Base-by-base conservation (phyloP, 2,329 filamentous ascomycete species). In the Hymenoscyphus linearis region DNA sequence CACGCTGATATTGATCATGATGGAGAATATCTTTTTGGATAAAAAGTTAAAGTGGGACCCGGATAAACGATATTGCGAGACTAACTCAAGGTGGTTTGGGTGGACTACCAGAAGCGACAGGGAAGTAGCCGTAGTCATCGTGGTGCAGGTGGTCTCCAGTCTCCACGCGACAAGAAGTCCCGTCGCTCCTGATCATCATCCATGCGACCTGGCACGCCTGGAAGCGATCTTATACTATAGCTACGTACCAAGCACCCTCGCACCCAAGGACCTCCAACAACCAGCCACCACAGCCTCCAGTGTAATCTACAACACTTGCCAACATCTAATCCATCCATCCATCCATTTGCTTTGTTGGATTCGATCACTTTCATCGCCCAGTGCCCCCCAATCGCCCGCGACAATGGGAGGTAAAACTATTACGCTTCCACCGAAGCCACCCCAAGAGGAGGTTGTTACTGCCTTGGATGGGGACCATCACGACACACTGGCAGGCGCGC, bases 341-440 rank as follows among this genome's bases (percentile, higher is more conserved):
- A 12, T 25, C 12, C 44, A 50, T 50, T 13, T 50, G 13, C 9
- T 13, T 22, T 18, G 44, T 22, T 50, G 10, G 18, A 25, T 22
- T 50, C 10, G 4, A 31, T 31, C 31, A 31, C 31, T 31, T 4
- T 9, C 31, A 31, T 4, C 31, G 10, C 6, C 10, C 10, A 31
- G 31, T 31, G 31, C 31, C 31, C 31, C 31, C 6, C 31, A 9
- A 31, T 31, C 10, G 31, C 10, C 31, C 18, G 44, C 18, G 37
- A 52, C 25, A 22, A 57, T 57, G 55, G 55, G 55, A 44, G 55
- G 55, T n/a, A 57, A 57, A 25, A 50, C 55, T 9, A 50, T 57
- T 37, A 16, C 12, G 16, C 37, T 47, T 18, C 55, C 55, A n/a
- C 26, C 50, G 5, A 66, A 68, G 64, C 53, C 61, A 50, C 44